Conservation (phyloP, 179 eudicot genomes). For the Sideroxylon spinosum region DNA sequence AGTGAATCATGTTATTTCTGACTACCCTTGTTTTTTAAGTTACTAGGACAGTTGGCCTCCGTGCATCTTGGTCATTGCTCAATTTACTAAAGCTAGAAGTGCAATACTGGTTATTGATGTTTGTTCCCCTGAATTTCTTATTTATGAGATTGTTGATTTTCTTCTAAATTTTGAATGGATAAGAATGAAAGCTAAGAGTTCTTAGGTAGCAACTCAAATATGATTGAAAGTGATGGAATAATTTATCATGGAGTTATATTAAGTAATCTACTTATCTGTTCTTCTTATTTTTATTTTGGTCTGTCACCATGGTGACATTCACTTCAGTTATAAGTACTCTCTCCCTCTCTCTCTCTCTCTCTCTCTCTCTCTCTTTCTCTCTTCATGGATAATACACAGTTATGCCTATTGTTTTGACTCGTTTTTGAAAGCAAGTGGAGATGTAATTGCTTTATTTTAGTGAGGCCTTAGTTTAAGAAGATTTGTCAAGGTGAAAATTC, state of each 20-base stretch:
- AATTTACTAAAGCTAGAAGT: not conserved
- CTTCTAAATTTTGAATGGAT: not conserved
- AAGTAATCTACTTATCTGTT: not conserved
- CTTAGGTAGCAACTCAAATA: not conserved
- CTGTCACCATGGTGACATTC: constrained; percentile 10
- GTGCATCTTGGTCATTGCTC: not conserved
- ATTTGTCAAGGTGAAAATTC: not conserved
- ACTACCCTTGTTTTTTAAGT: not conserved
- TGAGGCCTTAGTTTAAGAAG: not conserved
- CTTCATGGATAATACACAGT: not conserved
- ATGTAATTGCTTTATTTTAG: not conserved
- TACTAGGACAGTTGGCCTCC: not conserved
- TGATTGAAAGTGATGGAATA: not conserved
- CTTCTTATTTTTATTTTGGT: not conserved
- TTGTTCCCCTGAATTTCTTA: not conserved
- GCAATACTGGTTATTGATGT: not conserved
- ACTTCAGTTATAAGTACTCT: not conserved
- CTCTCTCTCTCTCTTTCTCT: not conserved
- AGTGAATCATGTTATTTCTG: not conserved
- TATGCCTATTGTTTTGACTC: not conserved
- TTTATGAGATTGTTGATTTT: not conserved
- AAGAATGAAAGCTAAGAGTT: not conserved
- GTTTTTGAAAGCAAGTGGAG: not conserved
- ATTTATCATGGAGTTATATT: not conserved
- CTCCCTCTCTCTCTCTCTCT: no score